These are phyloP conservation scores for Croton setiger DNA, from an alignment of 441 rosid species.

Conservation along the genomic window DNA sequence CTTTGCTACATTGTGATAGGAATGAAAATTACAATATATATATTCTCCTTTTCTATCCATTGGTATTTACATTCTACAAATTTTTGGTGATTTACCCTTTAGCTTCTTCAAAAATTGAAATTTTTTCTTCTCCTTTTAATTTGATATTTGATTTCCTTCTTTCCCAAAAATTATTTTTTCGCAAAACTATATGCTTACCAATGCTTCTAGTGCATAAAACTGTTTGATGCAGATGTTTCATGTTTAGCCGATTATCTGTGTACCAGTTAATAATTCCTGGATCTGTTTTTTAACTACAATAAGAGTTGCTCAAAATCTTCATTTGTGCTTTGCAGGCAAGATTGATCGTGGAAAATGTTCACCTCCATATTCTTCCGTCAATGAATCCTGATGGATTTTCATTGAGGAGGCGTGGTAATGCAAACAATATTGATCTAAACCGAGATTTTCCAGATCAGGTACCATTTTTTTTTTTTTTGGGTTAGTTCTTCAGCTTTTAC, in stretches of 20 bases:
- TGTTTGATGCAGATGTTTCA: background rate
- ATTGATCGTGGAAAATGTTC: slow-evolving; percentile 73
- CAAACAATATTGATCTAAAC: slow-evolving; percentile 84
- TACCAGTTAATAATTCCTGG: background rate
- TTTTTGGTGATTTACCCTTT: background rate
- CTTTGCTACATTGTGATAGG: background rate
- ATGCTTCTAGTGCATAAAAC: background rate
- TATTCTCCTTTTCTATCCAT: background rate
- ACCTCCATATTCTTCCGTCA: slow-evolving; percentile 93
- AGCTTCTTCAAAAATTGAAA: background rate
- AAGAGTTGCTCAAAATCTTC: slow-evolving; percentile 15
- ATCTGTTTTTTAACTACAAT: background rate
- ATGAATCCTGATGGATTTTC: slow-evolving; percentile 96
- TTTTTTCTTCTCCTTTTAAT: background rate
- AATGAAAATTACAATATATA: background rate
- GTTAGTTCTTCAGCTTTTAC: slow-evolving; percentile 5
- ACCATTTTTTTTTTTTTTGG: slow-evolving; percentile 19
- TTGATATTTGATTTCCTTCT: background rate
- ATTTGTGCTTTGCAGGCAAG: slow-evolving; percentile 47
- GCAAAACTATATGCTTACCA: background rate
- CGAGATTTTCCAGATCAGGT: slow-evolving; percentile 99
- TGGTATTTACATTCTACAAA: background rate
- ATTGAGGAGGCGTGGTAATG: slow-evolving; percentile 71
- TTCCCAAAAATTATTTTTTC: background rate
- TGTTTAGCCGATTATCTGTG: background rate